Evolutionary conservation across 495 filamentous ascomycete genomes (phyloP).

Genomic region (Aspergillus mulundensis): DNA sequence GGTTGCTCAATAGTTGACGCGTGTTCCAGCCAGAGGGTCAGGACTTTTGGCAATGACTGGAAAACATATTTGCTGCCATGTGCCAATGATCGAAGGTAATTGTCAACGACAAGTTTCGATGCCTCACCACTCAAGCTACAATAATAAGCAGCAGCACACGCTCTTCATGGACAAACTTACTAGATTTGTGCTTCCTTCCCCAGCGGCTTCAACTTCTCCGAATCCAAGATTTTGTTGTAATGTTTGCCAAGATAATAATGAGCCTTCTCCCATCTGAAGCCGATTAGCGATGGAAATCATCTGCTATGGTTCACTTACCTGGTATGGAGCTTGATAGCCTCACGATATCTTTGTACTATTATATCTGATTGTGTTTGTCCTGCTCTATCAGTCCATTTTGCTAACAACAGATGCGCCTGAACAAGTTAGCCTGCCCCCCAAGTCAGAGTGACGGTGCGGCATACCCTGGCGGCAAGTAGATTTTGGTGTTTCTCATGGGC

Average conservation of each 20-base stretch:
- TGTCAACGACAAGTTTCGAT: constrained; percentile 86
- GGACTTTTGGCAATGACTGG: constrained; percentile 80
- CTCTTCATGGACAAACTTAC: constrained; percentile 23
- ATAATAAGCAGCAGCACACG: constrained; percentile 4
- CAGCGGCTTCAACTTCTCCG: constrained; percentile 71
- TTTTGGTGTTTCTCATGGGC: constrained; percentile 43
- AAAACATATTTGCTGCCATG: constrained; percentile 93
- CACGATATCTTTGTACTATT: constrained; percentile 72
- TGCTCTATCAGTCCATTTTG: constrained; percentile 93
- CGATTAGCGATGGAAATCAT: constrained; percentile 1
- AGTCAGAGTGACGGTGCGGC: background rate
- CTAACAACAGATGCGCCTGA: constrained; percentile 74
- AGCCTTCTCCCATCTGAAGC: constrained; percentile 81
- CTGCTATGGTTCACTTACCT: constrained; percentile 21
- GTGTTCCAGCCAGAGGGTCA: constrained; percentile 93
- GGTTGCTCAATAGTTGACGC: constrained; percentile 67
- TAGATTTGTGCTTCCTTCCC: constrained; percentile 57
- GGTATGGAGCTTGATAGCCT: constrained; percentile 53
- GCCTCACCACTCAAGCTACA: constrained; percentile 65
- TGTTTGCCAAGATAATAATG: constrained; percentile 96
- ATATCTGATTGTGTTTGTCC: constrained; percentile 81
- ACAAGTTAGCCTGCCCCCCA: constrained; percentile 2
- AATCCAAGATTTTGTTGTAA: constrained; percentile 94
- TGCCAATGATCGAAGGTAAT: constrained; percentile 79
- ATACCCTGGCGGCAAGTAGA: constrained; percentile 42